phyloP scores from a whole-genome alignment of 2,329 filamentous ascomycete species.

The Aureobasidium sp. region DNA sequence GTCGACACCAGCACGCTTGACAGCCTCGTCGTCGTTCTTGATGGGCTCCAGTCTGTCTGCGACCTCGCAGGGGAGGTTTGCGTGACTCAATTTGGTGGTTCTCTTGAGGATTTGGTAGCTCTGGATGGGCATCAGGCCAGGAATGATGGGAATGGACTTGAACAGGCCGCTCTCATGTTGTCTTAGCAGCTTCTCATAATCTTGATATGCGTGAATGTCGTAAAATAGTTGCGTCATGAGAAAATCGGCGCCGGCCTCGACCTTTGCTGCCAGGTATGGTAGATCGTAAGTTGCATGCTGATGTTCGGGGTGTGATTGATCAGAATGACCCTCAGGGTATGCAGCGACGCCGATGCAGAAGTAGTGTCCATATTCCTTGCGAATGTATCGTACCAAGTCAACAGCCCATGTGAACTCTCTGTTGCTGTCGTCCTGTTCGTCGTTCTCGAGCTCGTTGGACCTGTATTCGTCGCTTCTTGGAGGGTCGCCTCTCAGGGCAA shows the following conservation, averaged over 20 bases:
- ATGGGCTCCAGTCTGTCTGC: constrained; percentile 62
- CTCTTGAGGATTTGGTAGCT: constrained; percentile 92
- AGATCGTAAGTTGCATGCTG: constrained; percentile 60
- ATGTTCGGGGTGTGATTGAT: constrained; percentile 79
- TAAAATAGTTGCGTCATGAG: constrained; percentile 99
- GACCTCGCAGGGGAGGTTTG: constrained; percentile 63
- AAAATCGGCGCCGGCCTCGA: constrained; percentile 85
- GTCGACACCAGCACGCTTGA: constrained; percentile 71
- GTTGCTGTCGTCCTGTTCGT: constrained; percentile 53
- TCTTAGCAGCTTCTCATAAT: constrained; percentile 67
- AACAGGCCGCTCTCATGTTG: constrained; percentile 78
- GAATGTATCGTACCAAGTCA: constrained; percentile 85
- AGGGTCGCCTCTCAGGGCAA: constrained; percentile 85
- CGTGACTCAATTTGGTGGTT: constrained; percentile 90
- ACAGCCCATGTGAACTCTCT: constrained; percentile 81
- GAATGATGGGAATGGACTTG: constrained; percentile 79
- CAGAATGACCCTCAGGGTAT: constrained; percentile 91
- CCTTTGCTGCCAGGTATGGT: constrained; percentile 84
- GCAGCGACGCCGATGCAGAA: constrained; percentile 93
- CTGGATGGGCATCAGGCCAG: constrained; percentile 94
- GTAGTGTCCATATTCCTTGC: constrained; percentile 77
- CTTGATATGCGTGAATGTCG: constrained; percentile 71
- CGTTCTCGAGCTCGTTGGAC: constrained; percentile 37
- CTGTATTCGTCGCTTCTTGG: constrained; percentile 83
- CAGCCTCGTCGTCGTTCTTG: constrained; percentile 69